Evolutionary conservation across 208 protist species (phyloP).

Genomic region (Crithidia sp.): DNA sequence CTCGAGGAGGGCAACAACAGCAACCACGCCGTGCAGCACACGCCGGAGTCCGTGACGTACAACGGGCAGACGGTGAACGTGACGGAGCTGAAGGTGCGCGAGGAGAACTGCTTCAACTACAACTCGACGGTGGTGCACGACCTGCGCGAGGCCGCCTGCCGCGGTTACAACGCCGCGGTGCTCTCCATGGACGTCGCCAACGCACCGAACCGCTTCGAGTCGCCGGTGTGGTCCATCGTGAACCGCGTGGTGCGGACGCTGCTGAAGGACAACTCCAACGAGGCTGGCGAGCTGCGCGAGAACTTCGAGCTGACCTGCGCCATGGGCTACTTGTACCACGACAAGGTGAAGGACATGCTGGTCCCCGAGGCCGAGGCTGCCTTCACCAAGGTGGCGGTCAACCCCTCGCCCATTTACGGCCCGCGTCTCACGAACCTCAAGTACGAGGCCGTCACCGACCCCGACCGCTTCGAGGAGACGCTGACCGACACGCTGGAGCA

Average conservation of each 20-base stretch:
- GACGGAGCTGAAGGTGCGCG: constrained; percentile 61
- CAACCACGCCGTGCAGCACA: constrained; percentile 42
- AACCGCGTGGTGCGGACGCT: constrained; percentile 66
- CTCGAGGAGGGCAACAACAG: constrained; percentile 50
- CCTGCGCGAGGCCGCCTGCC: constrained; percentile 55
- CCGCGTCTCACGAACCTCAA: constrained; percentile 65
- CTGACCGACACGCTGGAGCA: constrained; percentile 53
- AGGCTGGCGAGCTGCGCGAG: constrained; percentile 23
- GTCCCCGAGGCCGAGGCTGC: constrained; percentile 24
- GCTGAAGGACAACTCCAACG: constrained; percentile 42
- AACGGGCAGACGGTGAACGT: constrained; percentile 32
- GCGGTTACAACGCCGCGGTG: constrained; percentile 70
- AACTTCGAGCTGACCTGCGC: constrained; percentile 64
- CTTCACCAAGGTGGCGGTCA: constrained; percentile 63
- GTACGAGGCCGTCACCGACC: constrained; percentile 55
- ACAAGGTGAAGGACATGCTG: constrained; percentile 76
- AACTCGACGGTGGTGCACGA: constrained; percentile 60
- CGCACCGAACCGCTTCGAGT: constrained; percentile 54
- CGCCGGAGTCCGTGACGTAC: constrained; percentile 47
- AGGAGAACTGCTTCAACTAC: constrained; percentile 60
- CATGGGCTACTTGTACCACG: constrained; percentile 69
- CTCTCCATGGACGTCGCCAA: constrained; percentile 71
- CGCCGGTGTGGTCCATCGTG: constrained; percentile 72
- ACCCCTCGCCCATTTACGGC: constrained; percentile 82
- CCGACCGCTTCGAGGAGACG: constrained; percentile 52